Evolutionary conservation across 441 rosid genomes (phyloP).

Genomic region (Euphorbia schlechtendalii): DNA sequence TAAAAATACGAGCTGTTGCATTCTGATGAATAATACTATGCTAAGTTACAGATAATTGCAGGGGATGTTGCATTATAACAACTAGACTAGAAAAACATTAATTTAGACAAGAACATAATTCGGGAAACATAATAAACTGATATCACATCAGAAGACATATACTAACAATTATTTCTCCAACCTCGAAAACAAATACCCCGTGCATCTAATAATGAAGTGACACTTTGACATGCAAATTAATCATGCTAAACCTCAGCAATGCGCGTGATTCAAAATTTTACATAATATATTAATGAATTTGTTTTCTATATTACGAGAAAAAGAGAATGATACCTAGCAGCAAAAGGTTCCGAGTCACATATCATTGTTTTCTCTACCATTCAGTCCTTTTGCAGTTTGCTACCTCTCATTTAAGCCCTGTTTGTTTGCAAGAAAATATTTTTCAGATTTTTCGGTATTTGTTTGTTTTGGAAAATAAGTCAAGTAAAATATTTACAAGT

Average conservation of each 20-base stretch:
- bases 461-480: no score
- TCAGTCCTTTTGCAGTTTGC: no score
- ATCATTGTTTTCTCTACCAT: no score
- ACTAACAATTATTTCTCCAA: neutral
- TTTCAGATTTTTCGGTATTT: no score
- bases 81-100: neutral
- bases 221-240: neutral
- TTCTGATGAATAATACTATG: neutral
- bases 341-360: neutral
- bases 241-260: neutral
- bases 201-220: neutral
- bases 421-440: no score
- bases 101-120: neutral
- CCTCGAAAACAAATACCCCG: neutral
- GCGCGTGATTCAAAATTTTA: no score
- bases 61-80: neutral
- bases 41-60: neutral
- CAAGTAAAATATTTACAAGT: no score
- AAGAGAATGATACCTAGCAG: neutral
- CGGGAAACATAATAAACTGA: neutral
- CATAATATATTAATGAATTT: no score
- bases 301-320: neutral
- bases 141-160: neutral
- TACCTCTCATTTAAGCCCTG: no score
- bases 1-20: neutral